phyloP scores from a whole-genome alignment of 441 rosid species.

The Breynia disticha region DNA sequence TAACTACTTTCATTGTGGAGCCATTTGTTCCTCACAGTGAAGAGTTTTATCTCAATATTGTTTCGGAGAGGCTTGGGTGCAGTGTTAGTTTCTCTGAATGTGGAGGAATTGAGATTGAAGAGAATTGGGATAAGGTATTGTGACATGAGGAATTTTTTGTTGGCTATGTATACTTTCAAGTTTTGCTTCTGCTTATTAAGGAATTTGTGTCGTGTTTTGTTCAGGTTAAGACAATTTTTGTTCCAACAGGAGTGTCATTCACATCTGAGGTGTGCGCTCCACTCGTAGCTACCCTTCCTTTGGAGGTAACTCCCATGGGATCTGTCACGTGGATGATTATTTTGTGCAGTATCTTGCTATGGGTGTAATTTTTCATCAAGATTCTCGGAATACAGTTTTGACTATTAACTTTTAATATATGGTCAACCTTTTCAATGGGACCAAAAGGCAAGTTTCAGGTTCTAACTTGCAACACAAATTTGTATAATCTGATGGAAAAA shows the following conservation, averaged over 20 bases:
- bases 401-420: too few relatives aligned
- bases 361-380: too few relatives aligned
- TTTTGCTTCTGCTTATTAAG: background rate
- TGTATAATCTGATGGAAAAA: background rate
- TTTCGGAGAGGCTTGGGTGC: conserved; percentile 77
- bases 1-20: conserved; percentile 80
- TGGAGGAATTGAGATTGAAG: conserved; percentile 95
- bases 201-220: conserved; percentile 9
- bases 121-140: conserved; percentile 79
- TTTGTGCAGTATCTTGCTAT: background rate
- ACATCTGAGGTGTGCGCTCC: conserved; percentile 72
- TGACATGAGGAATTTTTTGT: background rate
- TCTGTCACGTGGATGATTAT: background rate
- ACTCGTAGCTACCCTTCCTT: conserved; percentile 75
- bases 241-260: conserved; percentile 55
- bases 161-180: background rate
- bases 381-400: too few relatives aligned
- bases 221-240: conserved; percentile 71
- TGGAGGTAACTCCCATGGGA: conserved; percentile 39
- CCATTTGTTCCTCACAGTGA: conserved; percentile 84
- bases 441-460: too few relatives aligned
- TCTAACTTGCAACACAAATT: background rate
- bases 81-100: conserved; percentile 84
- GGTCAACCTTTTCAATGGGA: too few relatives aligned
- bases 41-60: conserved; percentile 70